phyloP scores from a whole-genome alignment of 139 green algal species.

The Closterium sp. region DNA sequence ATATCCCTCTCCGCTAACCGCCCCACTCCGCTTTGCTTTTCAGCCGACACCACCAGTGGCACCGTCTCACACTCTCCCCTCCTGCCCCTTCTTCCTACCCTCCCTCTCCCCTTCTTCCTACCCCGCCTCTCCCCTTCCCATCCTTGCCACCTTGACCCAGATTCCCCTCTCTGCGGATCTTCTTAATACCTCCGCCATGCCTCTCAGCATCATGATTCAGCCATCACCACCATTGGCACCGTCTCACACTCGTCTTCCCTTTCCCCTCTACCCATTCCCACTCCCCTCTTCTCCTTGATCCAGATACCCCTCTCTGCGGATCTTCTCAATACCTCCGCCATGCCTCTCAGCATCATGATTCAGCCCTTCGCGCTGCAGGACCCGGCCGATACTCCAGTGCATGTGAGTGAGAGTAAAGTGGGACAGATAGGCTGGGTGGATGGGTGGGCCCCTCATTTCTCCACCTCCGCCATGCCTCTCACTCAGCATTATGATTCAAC shows the following conservation, averaged over 20 bases:
- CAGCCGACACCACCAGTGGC: too few relatives aligned
- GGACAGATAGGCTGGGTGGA: too few relatives aligned
- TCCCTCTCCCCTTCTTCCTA: background rate
- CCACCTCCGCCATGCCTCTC: background rate
- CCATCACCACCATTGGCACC: constrained; percentile 75
- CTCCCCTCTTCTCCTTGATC: background rate
- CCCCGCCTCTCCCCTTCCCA: background rate
- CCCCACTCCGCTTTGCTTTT: too few relatives aligned
- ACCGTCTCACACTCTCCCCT: too few relatives aligned
- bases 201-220: constrained; percentile 76
- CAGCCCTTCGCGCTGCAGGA: constrained; percentile 77
- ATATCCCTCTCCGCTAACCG: too few relatives aligned
- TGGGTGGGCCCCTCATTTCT: background rate
- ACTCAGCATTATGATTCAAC: constrained; percentile 68
- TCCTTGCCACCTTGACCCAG: background rate
- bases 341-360: constrained; percentile 83
- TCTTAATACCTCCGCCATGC: constrained; percentile 71
- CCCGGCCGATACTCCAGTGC: constrained; percentile 71
- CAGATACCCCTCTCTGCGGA: constrained; percentile 57
- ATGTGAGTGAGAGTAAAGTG: too few relatives aligned
- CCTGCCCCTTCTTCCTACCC: too few relatives aligned
- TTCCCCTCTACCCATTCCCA: background rate
- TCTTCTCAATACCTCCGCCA: constrained; percentile 67
- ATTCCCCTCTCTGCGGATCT: background rate
- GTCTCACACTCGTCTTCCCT: constrained; percentile 59